These are phyloP conservation scores for Iberis amara DNA, from an alignment of 441 rosid species.

Conservation along the genomic window DNA sequence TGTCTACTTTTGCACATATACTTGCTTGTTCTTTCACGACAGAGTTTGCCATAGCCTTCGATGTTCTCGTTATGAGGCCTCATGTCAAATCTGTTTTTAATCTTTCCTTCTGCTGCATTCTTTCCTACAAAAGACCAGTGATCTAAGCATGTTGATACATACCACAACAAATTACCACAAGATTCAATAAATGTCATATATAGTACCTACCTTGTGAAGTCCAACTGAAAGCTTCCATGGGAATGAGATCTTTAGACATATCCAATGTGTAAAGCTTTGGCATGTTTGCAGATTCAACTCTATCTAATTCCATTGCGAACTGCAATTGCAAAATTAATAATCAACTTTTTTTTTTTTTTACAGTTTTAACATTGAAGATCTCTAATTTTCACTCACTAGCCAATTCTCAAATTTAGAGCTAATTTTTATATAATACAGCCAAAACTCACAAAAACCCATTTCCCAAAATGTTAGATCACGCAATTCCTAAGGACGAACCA, in stretches of 20 bases:
- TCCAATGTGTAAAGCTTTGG: conserved; percentile 48
- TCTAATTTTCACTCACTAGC: neutral
- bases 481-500: neutral
- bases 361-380: neutral
- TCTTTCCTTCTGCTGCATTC: conserved; percentile 45
- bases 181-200: neutral
- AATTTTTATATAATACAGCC: too few relatives aligned
- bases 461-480: neutral
- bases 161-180: too few relatives aligned
- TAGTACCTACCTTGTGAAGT: conserved; percentile 41
- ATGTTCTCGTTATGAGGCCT: conserved; percentile 55
- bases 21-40: conserved; percentile 53
- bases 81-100: conserved; percentile 58
- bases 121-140: conserved; percentile 32
- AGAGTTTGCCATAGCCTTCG: conserved; percentile 52
- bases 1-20: conserved; percentile 51
- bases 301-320: conserved; percentile 34
- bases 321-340: conserved; percentile 4
- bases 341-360: too few relatives aligned
- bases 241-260: conserved; percentile 48
- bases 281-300: conserved; percentile 35
- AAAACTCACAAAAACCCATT: neutral
- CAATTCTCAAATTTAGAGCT: conserved; percentile 1
- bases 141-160: too few relatives aligned
- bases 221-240: conserved; percentile 46